Evolutionary conservation across 768 basidiomycete species (phyloP).

Genomic region (Lactarius vividus): DNA sequence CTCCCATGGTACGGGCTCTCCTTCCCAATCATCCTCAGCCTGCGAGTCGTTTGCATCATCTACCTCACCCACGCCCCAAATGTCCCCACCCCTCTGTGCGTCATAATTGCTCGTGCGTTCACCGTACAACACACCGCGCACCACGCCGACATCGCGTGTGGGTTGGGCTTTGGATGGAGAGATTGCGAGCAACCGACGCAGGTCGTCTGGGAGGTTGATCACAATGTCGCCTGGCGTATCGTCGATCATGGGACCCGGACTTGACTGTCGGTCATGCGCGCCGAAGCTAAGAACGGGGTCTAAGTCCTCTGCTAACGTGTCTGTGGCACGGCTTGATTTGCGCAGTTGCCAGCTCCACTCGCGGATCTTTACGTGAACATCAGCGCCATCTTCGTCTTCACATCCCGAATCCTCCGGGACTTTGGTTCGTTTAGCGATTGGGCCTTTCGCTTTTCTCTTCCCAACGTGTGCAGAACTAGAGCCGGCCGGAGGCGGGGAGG

Average conservation of each 20-base stretch:
- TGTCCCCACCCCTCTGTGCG: slow-evolving; percentile 60
- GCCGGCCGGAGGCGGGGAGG: slow-evolving; percentile 58
- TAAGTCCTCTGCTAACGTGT: slow-evolving; percentile 20
- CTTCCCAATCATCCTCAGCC: slow-evolving; percentile 58
- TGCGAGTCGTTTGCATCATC: slow-evolving; percentile 36
- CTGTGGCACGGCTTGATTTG: slow-evolving; percentile 5
- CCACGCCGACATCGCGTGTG: slow-evolving; percentile 39
- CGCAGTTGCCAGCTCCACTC: slow-evolving; percentile 32
- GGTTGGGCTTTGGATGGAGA: slow-evolving; percentile 41
- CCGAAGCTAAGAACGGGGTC: slow-evolving; percentile 21
- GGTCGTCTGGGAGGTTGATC: slow-evolving; percentile 62
- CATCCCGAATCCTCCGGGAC: slow-evolving; percentile 33
- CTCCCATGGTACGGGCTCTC: slow-evolving; percentile 81
- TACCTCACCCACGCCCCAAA: slow-evolving; percentile 75
- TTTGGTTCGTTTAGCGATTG: slow-evolving; percentile 50
- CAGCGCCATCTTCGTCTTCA: slow-evolving; percentile 30
- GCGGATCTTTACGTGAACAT: slow-evolving; percentile 33
- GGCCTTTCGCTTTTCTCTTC: slow-evolving; percentile 39
- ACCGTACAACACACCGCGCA: slow-evolving; percentile 61
- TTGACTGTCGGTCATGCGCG: slow-evolving; percentile 23
- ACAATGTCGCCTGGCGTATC: slow-evolving; percentile 43
- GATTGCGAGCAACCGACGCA: slow-evolving; percentile 63
- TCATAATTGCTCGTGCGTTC: slow-evolving; percentile 55
- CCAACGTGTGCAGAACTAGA: slow-evolving; percentile 29
- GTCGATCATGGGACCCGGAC: slow-evolving; percentile 29